These are phyloP conservation scores for Mimosa bimucronata DNA, from an alignment of 306 rosid species.

Conservation along the genomic window DNA sequence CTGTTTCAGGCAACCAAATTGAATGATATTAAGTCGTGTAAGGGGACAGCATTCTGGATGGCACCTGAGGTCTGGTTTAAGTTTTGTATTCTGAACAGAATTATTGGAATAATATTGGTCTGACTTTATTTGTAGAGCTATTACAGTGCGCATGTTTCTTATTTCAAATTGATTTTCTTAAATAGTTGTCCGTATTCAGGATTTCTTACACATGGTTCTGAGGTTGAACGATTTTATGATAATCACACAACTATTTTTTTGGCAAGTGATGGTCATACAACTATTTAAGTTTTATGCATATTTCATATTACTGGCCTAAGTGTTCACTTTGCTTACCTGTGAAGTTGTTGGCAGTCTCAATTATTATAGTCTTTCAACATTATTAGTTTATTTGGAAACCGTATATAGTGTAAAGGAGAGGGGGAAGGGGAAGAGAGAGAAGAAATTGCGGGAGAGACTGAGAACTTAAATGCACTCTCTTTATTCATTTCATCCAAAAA, in stretches of 20 bases:
- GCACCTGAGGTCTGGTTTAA: constrained; percentile 91
- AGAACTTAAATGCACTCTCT: neutral
- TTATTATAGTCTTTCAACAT: no score
- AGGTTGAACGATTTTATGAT: constrained; percentile 9
- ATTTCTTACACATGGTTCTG: constrained; percentile 15
- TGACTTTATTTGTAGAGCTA: constrained; percentile 20
- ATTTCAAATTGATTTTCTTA: constrained; percentile 17
- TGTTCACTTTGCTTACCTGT: neutral
- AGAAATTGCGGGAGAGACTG: neutral
- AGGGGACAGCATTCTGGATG: constrained; percentile 97
- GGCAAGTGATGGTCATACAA: neutral
- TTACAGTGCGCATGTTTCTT: constrained; percentile 12
- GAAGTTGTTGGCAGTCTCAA: no score
- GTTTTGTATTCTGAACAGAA: constrained; percentile 28
- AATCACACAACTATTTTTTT: neutral
- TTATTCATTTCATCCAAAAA: neutral
- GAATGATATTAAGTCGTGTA: constrained; percentile 79
- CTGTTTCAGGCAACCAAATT: constrained; percentile 71
- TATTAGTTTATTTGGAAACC: constrained; percentile 12
- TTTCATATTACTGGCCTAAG: constrained; percentile 14
- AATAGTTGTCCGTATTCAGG: neutral
- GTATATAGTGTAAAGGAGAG: neutral
- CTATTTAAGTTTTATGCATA: neutral
- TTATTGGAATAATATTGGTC: constrained; percentile 12
- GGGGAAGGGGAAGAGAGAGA: neutral